Conservation (phyloP, 352 stramenopile genomes). For the Pythium plurisporium region DNA sequence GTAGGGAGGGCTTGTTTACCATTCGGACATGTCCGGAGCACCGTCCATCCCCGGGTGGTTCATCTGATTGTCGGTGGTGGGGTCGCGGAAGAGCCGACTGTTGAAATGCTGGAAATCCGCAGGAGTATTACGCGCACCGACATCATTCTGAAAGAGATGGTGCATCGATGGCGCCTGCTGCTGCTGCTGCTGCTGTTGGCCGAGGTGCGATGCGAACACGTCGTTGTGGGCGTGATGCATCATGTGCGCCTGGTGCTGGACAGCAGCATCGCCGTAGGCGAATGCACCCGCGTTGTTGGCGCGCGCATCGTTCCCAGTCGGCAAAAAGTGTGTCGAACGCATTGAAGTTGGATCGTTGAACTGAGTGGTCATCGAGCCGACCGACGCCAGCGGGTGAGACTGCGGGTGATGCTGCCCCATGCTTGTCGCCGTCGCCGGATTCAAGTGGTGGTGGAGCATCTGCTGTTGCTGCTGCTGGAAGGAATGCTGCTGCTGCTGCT, state of each 20-base stretch:
- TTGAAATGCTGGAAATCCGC: constrained; percentile 43
- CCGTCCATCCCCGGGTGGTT: constrained; percentile 41
- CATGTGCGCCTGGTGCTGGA: constrained; percentile 10
- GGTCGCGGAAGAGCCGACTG: constrained; percentile 39
- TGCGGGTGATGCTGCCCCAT: constrained; percentile 15
- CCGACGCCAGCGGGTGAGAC: constrained; percentile 6
- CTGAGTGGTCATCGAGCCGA: constrained; percentile 6
- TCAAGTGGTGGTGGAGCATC: constrained; percentile 18
- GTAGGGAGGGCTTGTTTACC: not conserved
- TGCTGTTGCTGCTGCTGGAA: constrained; percentile 25
- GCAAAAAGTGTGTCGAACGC: constrained; percentile 10
- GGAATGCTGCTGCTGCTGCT: constrained; percentile 17
- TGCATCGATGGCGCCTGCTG: constrained; percentile 34
- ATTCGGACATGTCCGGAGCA: constrained; percentile 56
- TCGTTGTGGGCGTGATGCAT: constrained; percentile 17
- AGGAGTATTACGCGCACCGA: not conserved
- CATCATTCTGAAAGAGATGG: constrained; percentile 17
- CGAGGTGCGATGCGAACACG: constrained; percentile 8
- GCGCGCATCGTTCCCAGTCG: constrained; percentile 7
- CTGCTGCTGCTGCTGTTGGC: constrained; percentile 26
- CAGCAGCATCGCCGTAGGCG: constrained; percentile 2
- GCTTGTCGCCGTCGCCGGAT: not conserved
- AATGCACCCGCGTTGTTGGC: constrained; percentile 6
- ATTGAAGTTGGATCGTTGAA: constrained; percentile 10
- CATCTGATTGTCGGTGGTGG: constrained; percentile 25